Evolutionary conservation across 164 flowering plant genomes (phyloP), one percentile per base, ranked within the genome.

Genomic region (Stephania cephalantha): DNA sequence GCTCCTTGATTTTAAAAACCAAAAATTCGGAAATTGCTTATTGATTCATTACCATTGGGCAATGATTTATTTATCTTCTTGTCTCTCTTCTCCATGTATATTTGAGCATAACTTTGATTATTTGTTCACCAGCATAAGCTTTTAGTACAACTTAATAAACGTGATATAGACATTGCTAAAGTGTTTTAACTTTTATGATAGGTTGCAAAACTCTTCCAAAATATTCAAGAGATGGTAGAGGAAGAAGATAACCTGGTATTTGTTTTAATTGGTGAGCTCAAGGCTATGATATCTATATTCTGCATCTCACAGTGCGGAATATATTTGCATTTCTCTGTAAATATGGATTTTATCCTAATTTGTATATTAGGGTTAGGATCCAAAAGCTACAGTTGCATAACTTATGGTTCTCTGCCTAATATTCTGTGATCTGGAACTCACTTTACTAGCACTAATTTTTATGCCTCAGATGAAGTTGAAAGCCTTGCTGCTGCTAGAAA

Each of bases 401-500:
- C 55, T 50, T 50, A 50, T 50, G 55, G 55, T 13, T 50, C 55
- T 9, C 55, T 50, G 1, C 15, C 55, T 3, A 13, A 35, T 1
- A 50, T 9, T 9, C 18, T 58, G 64, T 18, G 7, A 58, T 58
- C 18, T 18, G 15, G 6, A 6, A 15, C 64, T 31, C 46, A 69
- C 44, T 42, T 72, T 46, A 13, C 63, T 8, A 75, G 22, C 30
- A 50, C 55, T 73, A 1, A 31, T 52, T 71, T 30, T 73, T 45
- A 72, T 85, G 73, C 64, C 83, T 76, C 86, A 96, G 99, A 96
- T 88, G 99, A 96, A 88, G 97, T 96, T 78, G 99, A 96, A 91
- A 96, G 99, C 75, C 95, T 96, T 73, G 98, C 99, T 78, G 95
- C 99, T 81, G 98, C 99, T 50, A 88, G 99, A 83, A 89, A 89